phyloP scores from a whole-genome alignment of 768 basidiomycete species.

The Rhodotorula graminis region DNA sequence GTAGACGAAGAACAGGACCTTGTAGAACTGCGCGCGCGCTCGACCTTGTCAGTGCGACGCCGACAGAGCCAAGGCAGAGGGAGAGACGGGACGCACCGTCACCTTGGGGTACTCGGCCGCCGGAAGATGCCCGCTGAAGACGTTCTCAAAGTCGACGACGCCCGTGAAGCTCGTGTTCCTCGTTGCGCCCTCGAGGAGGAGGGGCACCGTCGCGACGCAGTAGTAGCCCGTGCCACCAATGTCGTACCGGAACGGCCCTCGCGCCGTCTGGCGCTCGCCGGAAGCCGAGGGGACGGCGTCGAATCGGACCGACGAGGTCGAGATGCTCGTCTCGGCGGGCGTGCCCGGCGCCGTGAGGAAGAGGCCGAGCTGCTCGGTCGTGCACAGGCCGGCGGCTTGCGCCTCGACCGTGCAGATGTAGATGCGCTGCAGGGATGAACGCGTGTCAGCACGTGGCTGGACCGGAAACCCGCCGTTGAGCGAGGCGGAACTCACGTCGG shows the following conservation, averaged over 20 bases:
- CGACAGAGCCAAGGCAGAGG: background rate
- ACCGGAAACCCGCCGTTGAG: slow-evolving; percentile 47
- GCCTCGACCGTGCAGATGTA: slow-evolving; percentile 88
- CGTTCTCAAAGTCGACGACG: slow-evolving; percentile 76
- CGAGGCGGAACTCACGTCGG: slow-evolving; percentile 51
- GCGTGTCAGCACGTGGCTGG: background rate
- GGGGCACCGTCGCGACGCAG: slow-evolving; percentile 84
- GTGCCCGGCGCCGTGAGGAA: slow-evolving; percentile 75
- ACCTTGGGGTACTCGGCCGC: slow-evolving; percentile 97
- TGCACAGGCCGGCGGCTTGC: slow-evolving; percentile 66
- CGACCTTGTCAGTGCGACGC: background rate
- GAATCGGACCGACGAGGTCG: slow-evolving; percentile 73
- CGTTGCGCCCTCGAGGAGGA: slow-evolving; percentile 61
- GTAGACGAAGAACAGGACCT: slow-evolving; percentile 73
- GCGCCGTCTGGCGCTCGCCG: background rate
- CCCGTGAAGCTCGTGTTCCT: slow-evolving; percentile 45
- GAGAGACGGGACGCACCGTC: slow-evolving; percentile 57
- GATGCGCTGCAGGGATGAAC: slow-evolving; percentile 59
- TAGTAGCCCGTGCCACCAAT: slow-evolving; percentile 89
- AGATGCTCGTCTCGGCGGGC: slow-evolving; percentile 66
- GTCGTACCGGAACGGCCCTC: slow-evolving; percentile 69
- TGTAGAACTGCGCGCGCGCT: slow-evolving; percentile 32
- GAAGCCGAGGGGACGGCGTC: slow-evolving; percentile 43
- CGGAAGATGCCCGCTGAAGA: slow-evolving; percentile 78
- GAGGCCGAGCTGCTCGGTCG: slow-evolving; percentile 64